Evolutionary conservation across 345 rosid species (phyloP).

Genomic region (Luvunga scandens): DNA sequence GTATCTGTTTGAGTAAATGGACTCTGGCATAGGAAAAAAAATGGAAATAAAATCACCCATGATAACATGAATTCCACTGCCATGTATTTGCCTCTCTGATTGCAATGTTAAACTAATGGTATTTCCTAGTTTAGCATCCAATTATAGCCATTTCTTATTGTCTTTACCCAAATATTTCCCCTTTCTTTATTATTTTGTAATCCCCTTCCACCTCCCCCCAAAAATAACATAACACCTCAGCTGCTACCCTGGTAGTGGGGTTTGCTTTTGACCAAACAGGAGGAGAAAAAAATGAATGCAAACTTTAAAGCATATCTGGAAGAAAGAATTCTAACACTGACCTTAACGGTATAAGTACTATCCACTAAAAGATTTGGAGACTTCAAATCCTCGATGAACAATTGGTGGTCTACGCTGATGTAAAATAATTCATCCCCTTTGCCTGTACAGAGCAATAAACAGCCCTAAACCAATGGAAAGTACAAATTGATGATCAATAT

Average conservation of each 20-base stretch:
- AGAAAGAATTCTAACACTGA: constrained; percentile 24
- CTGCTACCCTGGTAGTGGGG: not conserved
- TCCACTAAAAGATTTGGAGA: constrained; percentile 58
- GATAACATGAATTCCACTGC: not conserved
- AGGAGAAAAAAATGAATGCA: not conserved
- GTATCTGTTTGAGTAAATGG: not conserved
- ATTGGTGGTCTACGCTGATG: constrained; percentile 53
- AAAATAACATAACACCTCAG: not conserved
- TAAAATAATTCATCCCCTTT: constrained; percentile 80
- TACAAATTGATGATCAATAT: not conserved
- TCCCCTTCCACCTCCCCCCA: not conserved
- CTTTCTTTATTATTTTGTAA: not conserved
- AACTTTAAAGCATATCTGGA: not conserved
- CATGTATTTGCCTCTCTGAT: not conserved
- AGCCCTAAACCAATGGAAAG: constrained; percentile 8
- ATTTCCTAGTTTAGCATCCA: not conserved
- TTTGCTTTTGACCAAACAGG: not conserved
- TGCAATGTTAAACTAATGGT: not conserved
- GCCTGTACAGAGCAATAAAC: constrained; percentile 44
- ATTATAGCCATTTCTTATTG: not conserved
- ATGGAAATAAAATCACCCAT: not conserved
- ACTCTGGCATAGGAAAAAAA: not conserved
- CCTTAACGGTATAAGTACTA: constrained; percentile 49
- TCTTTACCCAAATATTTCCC: not conserved
- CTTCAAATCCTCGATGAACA: constrained; percentile 58